phyloP scores from a whole-genome alignment of 78 protist species.

The Thecamonas trahens region DNA sequence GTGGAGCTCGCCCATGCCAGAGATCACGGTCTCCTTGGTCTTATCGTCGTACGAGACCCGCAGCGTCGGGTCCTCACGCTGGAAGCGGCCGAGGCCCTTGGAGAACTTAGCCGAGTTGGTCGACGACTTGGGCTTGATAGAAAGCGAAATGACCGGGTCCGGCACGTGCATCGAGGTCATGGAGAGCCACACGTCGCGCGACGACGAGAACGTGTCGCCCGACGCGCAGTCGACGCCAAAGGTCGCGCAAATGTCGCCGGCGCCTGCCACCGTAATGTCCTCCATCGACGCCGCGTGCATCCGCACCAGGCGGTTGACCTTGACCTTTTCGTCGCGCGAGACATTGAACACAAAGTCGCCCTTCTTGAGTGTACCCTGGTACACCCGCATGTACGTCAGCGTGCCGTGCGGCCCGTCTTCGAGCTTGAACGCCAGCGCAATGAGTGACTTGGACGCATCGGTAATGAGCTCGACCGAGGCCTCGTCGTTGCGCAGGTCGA shows the following conservation, averaged over 20 bases:
- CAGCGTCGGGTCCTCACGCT: constrained; percentile 92
- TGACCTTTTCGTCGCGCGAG: constrained; percentile 42
- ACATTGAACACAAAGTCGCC: constrained; percentile 70
- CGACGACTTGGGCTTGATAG: constrained; percentile 52
- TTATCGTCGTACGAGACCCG: constrained; percentile 70
- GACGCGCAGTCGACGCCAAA: constrained; percentile 92
- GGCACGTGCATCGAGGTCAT: constrained; percentile 84
- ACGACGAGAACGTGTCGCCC: constrained; percentile 85
- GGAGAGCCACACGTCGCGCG: background rate
- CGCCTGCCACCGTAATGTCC: constrained; percentile 21
- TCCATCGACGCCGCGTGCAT: constrained; percentile 90
- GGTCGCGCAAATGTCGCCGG: constrained; percentile 95
- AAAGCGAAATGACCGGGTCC: constrained; percentile 84
- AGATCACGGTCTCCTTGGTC: constrained; percentile 19
- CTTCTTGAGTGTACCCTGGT: constrained; percentile 67
- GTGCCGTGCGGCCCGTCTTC: constrained; percentile 84
- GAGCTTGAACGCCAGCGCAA: constrained; percentile 85
- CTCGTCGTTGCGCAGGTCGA: constrained; percentile 23
- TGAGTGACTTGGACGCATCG: constrained; percentile 52
- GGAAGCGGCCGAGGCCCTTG: constrained; percentile 72
- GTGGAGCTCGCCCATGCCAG: constrained; percentile 97
- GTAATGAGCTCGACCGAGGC: constrained; percentile 28
- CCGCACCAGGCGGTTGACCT: constrained; percentile 77
- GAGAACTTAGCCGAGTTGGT: background rate
- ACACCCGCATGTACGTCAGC: constrained; percentile 90